Evolutionary conservation across 306 rosid genomes (phyloP).

Genomic region (Corylus americana): DNA sequence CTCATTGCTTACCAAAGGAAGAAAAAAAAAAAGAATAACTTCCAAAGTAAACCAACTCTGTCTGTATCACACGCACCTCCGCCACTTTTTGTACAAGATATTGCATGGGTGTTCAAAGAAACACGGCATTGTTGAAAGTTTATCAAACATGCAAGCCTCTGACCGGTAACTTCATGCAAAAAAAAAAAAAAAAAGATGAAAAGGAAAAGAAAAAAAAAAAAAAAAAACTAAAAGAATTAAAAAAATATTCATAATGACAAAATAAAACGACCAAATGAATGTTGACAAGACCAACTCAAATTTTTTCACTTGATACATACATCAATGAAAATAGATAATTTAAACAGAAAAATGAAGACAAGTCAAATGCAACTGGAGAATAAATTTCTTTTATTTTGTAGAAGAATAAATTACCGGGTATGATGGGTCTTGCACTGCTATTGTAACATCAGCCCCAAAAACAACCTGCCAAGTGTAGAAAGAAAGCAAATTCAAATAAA

Average conservation of each 20-base stretch:
- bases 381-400: neutral
- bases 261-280: neutral
- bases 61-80: neutral
- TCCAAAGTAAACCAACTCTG: neutral
- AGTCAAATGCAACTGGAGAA: neutral
- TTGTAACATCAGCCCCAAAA: conserved; percentile 52
- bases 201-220: neutral
- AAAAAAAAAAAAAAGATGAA: neutral
- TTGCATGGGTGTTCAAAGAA: neutral
- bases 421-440: conserved; percentile 66
- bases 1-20: neutral
- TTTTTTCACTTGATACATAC: neutral
- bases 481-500: conserved; percentile 1
- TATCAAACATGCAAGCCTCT: neutral
- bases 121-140: neutral
- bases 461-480: conserved; percentile 40
- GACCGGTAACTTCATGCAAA: neutral
- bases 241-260: neutral
- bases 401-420: conserved; percentile 44
- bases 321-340: neutral
- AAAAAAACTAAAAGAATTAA: neutral
- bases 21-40: neutral
- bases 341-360: neutral
- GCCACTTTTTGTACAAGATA: neutral
- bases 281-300: neutral